phyloP scores from a whole-genome alignment of 257 asterid genomes.

The Rehmannia glutinosa region DNA sequence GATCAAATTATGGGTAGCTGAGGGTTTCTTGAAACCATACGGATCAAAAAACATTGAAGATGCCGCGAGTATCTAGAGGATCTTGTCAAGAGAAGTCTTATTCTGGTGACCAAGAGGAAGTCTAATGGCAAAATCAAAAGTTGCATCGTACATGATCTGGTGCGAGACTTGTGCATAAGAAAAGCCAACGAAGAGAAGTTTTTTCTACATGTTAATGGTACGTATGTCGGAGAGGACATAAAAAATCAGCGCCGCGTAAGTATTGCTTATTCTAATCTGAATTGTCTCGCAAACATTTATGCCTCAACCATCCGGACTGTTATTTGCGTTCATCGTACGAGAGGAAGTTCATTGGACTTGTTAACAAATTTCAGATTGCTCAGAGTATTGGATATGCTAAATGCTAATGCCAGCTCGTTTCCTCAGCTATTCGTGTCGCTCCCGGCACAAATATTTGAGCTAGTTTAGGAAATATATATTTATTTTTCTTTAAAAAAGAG shows the following conservation, averaged over 20 bases:
- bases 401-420: too few relatives aligned
- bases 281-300: too few relatives aligned
- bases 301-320: not conserved
- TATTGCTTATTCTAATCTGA: not conserved
- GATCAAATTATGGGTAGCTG: slow-evolving; percentile 12
- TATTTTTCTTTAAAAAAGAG: too few relatives aligned
- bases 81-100: slow-evolving; percentile 3
- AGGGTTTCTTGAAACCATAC: not conserved
- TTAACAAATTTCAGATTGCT: not conserved
- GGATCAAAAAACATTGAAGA: not conserved
- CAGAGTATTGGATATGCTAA: not conserved
- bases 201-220: not conserved
- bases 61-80: not conserved
- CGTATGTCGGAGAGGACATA: not conserved
- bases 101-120: not conserved
- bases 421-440: too few relatives aligned
- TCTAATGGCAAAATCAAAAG: slow-evolving; percentile 10
- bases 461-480: too few relatives aligned
- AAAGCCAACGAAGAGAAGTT: slow-evolving; percentile 8
- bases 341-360: too few relatives aligned
- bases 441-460: not conserved
- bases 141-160: slow-evolving; percentile 15
- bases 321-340: too few relatives aligned
- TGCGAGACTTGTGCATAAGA: slow-evolving; percentile 5
- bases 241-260: not conserved